Evolutionary conservation across 1,139 yeast genomes (phyloP).

Genomic region (Yarrowia galli): DNA sequence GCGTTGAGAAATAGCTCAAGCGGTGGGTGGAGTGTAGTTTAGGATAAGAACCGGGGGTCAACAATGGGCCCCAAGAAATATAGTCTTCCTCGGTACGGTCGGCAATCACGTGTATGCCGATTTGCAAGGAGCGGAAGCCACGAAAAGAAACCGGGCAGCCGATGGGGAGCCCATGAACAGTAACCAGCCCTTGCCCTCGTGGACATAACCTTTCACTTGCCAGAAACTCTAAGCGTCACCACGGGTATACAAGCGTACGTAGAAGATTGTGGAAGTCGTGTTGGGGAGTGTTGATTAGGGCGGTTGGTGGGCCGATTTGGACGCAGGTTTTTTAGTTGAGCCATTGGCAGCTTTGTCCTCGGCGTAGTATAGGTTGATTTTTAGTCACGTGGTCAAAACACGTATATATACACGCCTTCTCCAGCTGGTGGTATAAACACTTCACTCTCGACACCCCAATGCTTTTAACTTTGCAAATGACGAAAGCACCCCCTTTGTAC

Average conservation of each 20-base stretch:
- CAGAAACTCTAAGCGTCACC: constrained; percentile 28
- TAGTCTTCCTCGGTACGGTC: background rate
- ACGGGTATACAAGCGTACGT: constrained; percentile 29
- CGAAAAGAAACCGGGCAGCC: constrained; percentile 33
- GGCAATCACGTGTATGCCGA: constrained; percentile 17
- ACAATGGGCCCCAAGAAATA: background rate
- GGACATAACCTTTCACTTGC: constrained; percentile 16
- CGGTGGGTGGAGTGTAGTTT: background rate
- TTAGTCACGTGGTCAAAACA: background rate
- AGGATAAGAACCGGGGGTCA: too few relatives aligned
- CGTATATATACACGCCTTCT: background rate
- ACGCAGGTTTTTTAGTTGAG: background rate
- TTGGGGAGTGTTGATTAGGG: background rate
- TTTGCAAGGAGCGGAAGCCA: constrained; percentile 24
- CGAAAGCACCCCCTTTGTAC: constrained; percentile 31
- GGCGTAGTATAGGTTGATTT: too few relatives aligned
- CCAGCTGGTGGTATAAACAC: too few relatives aligned
- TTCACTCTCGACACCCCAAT: constrained; percentile 1
- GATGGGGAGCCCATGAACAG: background rate
- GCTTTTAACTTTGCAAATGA: background rate
- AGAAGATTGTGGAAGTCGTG: constrained; percentile 36
- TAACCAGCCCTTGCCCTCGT: constrained; percentile 28
- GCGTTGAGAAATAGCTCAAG: constrained; percentile 31
- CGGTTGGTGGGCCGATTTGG: background rate
- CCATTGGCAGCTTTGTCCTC: background rate